Base-by-base conservation (phyloP, 192 early-diverging fungal species). In the Spinellus fusiger region DNA sequence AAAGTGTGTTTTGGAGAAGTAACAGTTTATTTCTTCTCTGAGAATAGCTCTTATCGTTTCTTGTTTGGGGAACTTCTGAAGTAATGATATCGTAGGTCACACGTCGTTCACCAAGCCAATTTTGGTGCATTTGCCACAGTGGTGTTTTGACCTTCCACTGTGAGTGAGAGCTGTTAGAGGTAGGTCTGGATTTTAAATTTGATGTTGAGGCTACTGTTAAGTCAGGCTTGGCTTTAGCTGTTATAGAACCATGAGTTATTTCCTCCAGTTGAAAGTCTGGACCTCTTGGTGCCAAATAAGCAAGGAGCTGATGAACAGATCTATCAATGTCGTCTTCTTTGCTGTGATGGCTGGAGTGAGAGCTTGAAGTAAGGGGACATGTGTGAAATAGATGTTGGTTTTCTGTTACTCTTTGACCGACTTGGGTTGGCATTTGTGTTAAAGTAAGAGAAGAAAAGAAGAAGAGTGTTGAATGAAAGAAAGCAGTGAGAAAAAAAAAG, bases 271-370 rank as follows among this genome's bases (percentile, higher is more conserved):
- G 34, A 34, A 6, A 8, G 1, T 31, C 15, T 22, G 31, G 37
- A 0, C 12, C 20, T 37, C 5, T 5, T 0, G 16, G 32, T 3
- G 33, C 38, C 1, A n/a, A 25, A 8, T 35, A 37, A n/a, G 54
- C 18, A 6, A 56, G 33, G n/a, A 56, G 13, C 3, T 56, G 54
- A 37, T 56, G 38, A 0, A 56, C 9, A 26, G 54, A 35, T 8
- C 18, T 35, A 23, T 56, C 54, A 8, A 56, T 56, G 22, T 35
- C 54, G 1, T 10, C 32, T 25, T 56, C 54, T 56, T 56, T 56
- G 32, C 40, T 44, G 40, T n/a, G n/a, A n/a, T n/a, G n/a, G n/a
- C n/a, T n/a, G n/a, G n/a, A n/a, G n/a, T n/a, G n/a, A n/a, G n/a
- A n/a, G n/a, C n/a, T n/a, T n/a, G n/a, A n/a, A n/a, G n/a, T n/a